A percentile compares a stretch with the other conserved stretches of the same genome.
phyloP scores from a whole-genome alignment of 2,329 filamentous ascomycete species.

The Meredithiella fracta region DNA sequence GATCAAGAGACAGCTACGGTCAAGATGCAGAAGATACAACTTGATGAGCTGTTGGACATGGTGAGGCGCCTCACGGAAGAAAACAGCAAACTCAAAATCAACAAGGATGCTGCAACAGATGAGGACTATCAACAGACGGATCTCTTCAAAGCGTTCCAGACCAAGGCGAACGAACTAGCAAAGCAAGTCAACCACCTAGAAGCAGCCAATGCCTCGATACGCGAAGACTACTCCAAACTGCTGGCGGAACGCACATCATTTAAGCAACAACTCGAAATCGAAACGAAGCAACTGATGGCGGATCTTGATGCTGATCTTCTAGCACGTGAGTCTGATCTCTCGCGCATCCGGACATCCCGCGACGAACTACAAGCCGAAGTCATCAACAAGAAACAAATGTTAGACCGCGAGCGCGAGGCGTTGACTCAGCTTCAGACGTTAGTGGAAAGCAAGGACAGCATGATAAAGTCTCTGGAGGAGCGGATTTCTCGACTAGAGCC shows the following conservation, averaged over 20 bases:
- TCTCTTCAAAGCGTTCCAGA: conserved; percentile 80
- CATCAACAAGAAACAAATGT: conserved; percentile 58
- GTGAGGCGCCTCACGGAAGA: conserved; percentile 61
- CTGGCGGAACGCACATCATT: conserved; percentile 74
- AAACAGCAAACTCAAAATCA: conserved; percentile 41
- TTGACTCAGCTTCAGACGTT: conserved; percentile 65
- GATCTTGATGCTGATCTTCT: conserved; percentile 74
- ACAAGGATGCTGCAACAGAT: conserved; percentile 58
- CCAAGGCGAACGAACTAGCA: conserved; percentile 81
- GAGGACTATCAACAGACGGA: conserved; percentile 90
- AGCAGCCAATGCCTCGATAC: conserved; percentile 67
- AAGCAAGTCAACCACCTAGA: conserved; percentile 84
- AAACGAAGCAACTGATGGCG: conserved; percentile 52
- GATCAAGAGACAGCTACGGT: conserved; percentile 62
- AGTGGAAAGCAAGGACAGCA: conserved; percentile 58
- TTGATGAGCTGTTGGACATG: conserved; percentile 63
- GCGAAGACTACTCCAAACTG: conserved; percentile 70
- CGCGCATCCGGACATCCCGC: conserved; percentile 64
- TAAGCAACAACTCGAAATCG: conserved; percentile 63
- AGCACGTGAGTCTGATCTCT: conserved; percentile 67
- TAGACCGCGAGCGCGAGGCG: conserved; percentile 59
- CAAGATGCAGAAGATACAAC: conserved; percentile 73
- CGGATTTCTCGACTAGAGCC: conserved; percentile 56
- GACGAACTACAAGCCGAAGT: conserved; percentile 78
- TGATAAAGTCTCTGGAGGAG: conserved; percentile 66